Base-by-base conservation (phyloP, 345 rosid species). In the Kernera saxatilis region DNA sequence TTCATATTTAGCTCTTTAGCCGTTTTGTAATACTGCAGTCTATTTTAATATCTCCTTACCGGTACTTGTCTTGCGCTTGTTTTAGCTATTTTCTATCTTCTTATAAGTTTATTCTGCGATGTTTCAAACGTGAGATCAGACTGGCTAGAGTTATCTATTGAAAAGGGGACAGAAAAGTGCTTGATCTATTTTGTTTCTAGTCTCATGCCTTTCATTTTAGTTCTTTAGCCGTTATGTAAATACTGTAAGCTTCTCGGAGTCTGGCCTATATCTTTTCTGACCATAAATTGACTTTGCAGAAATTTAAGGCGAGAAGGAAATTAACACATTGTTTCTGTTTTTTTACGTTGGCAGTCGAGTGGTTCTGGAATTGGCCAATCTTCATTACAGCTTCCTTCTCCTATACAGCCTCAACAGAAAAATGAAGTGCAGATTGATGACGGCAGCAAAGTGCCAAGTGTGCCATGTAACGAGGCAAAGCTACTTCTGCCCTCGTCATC, bases 361-460 rank as follows among this genome's bases (percentile, higher is more conserved):
- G 70, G 72, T 43, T 57, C 82, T 71, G 70, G 48, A 62, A 59
- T 76, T 52, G 27, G 77, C 43, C 86, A 77, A 37, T 65, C 81
- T 53, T 82, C 77, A 59, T 82, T 74, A 72, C 93, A 84, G 64
- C 77, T 73, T 71, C 73, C 91, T 59, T 84, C 87, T 35, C 40
- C 75, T 30, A 64, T 80, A 25, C 89, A 81, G 60, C 71, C 80
- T 81, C 92, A 87, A 54, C 89, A 70, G 70, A 84, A 81, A 63
- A 82, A 64, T 66, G 97, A 93, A 67, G 71, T 67, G 66, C 68
- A 82, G 66, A 54, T 76, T 44, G 97, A 90, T 68, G 98, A 90
- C 11, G 82, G 82, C 64, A 81, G 71, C 61, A 87, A 80, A 69
- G 58, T 70, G 23, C 79, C 77, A 48, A 64, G 67, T 58, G 44